These are phyloP conservation scores for Neoboletus brunneissimus DNA, from an alignment of 768 basidiomycete species.

Conservation along the genomic window DNA sequence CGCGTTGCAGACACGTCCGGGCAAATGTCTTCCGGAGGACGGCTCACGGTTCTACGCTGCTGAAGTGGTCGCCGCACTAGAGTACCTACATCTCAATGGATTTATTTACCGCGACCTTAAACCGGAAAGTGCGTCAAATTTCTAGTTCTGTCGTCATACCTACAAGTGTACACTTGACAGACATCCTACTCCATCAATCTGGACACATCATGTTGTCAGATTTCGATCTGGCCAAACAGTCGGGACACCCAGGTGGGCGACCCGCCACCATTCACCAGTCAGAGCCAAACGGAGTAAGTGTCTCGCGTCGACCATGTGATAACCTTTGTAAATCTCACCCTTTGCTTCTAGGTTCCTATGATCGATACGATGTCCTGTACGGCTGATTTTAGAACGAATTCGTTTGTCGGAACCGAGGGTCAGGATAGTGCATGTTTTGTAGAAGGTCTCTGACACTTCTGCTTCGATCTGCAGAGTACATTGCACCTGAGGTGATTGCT, in stretches of 20 bases:
- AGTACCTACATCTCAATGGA: constrained; percentile 98
- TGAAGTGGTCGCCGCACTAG: constrained; percentile 95
- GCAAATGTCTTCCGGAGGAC: constrained; percentile 95
- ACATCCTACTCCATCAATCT: constrained; percentile 95
- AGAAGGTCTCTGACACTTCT: constrained; percentile 16
- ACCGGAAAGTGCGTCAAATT: constrained; percentile 83
- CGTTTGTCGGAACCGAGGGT: constrained; percentile 99
- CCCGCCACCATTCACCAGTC: constrained; percentile 85
- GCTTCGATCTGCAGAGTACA: constrained; percentile 71
- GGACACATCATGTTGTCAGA: constrained; percentile 99
- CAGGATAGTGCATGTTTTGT: constrained; percentile 26
- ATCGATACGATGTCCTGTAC: constrained; percentile 98
- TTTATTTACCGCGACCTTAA: constrained; percentile 99
- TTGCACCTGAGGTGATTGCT: constrained; percentile 97
- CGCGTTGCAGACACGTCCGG: constrained; percentile 90
- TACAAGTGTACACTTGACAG: constrained; percentile 40
- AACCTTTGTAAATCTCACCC: constrained; percentile 3
- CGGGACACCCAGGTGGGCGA: constrained; percentile 77
- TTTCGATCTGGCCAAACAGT: constrained; percentile 98
- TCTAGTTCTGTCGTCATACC: constrained; percentile 10
- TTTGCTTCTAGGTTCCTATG: constrained; percentile 65
- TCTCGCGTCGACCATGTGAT: constrained; percentile 6
- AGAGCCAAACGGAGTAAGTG: constrained; percentile 82
- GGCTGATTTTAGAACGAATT: constrained; percentile 96
- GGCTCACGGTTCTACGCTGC: constrained; percentile 97